Evolutionary conservation across 2,329 filamentous ascomycete species (phyloP).

Genomic region (Fusarium begoniae): DNA sequence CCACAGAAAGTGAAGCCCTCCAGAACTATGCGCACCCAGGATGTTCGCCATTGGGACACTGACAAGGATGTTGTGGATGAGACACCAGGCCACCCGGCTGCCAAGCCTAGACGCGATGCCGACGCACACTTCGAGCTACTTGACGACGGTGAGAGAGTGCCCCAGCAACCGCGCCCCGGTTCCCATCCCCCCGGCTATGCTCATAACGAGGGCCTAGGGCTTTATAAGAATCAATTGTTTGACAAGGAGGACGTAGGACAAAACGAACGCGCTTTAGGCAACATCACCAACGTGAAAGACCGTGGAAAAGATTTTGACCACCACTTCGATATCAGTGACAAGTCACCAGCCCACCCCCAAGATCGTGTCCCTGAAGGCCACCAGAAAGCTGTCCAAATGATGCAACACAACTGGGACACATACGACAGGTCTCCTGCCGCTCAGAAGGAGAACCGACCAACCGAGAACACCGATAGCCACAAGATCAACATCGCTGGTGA

Average conservation of each 20-base stretch:
- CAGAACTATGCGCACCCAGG: conserved; percentile 70
- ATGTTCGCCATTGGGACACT: conserved; percentile 82
- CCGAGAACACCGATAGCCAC: conserved; percentile 55
- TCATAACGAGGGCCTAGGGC: conserved; percentile 71
- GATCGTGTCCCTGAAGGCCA: conserved; percentile 65
- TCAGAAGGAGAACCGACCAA: conserved; percentile 62
- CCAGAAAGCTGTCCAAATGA: conserved; percentile 76
- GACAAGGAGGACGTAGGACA: conserved; percentile 62
- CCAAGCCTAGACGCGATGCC: conserved; percentile 79
- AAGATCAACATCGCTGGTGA: conserved; percentile 63
- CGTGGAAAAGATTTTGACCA: conserved; percentile 79
- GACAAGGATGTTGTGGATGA: conserved; percentile 65
- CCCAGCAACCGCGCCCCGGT: conserved; percentile 55
- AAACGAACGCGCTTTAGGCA: conserved; percentile 62
- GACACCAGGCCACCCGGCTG: conserved; percentile 66
- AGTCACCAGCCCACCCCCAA: conserved; percentile 61
- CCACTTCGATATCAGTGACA: conserved; percentile 81
- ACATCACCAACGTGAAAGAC: conserved; percentile 77
- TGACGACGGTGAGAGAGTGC: conserved; percentile 74
- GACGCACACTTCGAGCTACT: conserved; percentile 85
- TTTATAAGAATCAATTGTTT: conserved; percentile 83
- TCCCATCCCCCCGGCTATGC: conserved; percentile 62
- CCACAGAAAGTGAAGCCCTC: conserved; percentile 75
- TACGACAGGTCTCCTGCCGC: conserved; percentile 64
- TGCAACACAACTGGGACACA: conserved; percentile 70